Percentiles rank a stretch among this genome's conserved stretches.
Conservation (phyloP, 495 filamentous ascomycete genomes). For the Hyaloscypha hepaticicola region DNA sequence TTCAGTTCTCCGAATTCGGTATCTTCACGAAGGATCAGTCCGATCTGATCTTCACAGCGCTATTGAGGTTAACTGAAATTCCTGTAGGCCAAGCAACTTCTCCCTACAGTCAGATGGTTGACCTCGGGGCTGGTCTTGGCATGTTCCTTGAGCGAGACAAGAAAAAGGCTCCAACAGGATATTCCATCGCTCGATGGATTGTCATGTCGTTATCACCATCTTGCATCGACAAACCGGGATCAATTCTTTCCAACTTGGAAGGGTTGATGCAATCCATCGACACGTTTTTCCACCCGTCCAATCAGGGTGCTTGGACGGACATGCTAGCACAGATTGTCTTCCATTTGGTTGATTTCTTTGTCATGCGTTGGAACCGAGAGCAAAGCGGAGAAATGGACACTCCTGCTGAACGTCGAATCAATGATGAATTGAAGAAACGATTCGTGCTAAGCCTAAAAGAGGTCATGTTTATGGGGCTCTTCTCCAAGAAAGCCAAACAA, state of each 20-base stretch:
- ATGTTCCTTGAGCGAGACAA: slow-evolving; percentile 86
- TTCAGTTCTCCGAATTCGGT: slow-evolving; percentile 83
- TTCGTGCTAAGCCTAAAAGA: slow-evolving; percentile 91
- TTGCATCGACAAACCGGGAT: slow-evolving; percentile 74
- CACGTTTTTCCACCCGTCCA: slow-evolving; percentile 98
- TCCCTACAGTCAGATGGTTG: slow-evolving; percentile 79
- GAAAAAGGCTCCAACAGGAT: slow-evolving; percentile 86
- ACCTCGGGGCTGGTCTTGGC: slow-evolving; percentile 77
- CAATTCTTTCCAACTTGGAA: slow-evolving; percentile 81
- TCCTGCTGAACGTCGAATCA: slow-evolving; percentile 76
- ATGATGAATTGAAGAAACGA: slow-evolving; percentile 73
- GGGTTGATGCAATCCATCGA: slow-evolving; percentile 94
- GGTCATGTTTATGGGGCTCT: slow-evolving; percentile 97
- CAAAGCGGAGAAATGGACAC: slow-evolving; percentile 86
- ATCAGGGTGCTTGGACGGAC: slow-evolving; percentile 89
- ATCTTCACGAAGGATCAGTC: slow-evolving; percentile 93
- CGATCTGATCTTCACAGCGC: slow-evolving; percentile 86
- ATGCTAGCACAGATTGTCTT: slow-evolving; percentile 87
- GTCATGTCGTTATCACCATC: slow-evolving; percentile 88
- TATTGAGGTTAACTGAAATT: slow-evolving; percentile 87
- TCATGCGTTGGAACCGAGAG: slow-evolving; percentile 97
- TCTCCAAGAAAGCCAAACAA: slow-evolving; percentile 86
- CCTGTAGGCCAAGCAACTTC: slow-evolving; percentile 95
- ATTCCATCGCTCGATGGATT: slow-evolving; percentile 94
- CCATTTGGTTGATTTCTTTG: slow-evolving; percentile 93